These are phyloP conservation scores for Tetracladium marchalianum DNA, from an alignment of 495 filamentous ascomycete species.

Conservation along the genomic window DNA sequence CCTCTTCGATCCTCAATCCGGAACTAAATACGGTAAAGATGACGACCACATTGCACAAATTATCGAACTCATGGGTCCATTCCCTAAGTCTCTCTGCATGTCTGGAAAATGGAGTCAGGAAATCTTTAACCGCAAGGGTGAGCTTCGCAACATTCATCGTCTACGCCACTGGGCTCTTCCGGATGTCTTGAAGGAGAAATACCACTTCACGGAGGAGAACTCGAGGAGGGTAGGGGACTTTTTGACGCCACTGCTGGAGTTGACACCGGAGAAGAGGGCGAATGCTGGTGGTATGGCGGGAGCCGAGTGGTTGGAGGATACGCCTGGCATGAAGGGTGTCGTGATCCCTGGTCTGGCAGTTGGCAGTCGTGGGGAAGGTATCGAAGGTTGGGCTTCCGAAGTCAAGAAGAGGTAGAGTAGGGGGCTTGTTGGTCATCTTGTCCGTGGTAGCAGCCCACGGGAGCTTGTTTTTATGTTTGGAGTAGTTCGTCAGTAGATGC, in stretches of 20 bases:
- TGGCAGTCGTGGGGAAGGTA: conserved; percentile 81
- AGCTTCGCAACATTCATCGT: conserved; percentile 94
- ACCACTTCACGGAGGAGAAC: conserved; percentile 80
- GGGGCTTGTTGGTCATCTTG: neutral
- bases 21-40: conserved; percentile 98
- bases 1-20: conserved; percentile 96
- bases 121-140: conserved; percentile 97
- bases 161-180: conserved; percentile 93
- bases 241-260: conserved; percentile 83
- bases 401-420: conserved; percentile 62
- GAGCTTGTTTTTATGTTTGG: too few species aligned
- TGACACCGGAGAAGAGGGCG: conserved; percentile 76
- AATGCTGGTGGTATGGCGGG: conserved; percentile 94
- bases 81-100: conserved; percentile 83
- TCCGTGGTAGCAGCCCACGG: too few species aligned
- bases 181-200: conserved; percentile 92
- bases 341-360: conserved; percentile 59
- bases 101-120: conserved; percentile 96
- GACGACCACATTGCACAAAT: conserved; percentile 99
- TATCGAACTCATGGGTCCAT: conserved; percentile 90
- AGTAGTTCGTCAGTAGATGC: too few species aligned
- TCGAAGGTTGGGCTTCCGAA: conserved; percentile 91
- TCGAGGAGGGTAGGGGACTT: conserved; percentile 73
- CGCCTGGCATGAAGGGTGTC: conserved; percentile 76
- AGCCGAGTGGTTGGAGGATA: conserved; percentile 70